Evolutionary conservation across 257 asterid genomes (phyloP), one percentile per base, ranked within the genome.

Genomic region (Echites panduratus): DNA sequence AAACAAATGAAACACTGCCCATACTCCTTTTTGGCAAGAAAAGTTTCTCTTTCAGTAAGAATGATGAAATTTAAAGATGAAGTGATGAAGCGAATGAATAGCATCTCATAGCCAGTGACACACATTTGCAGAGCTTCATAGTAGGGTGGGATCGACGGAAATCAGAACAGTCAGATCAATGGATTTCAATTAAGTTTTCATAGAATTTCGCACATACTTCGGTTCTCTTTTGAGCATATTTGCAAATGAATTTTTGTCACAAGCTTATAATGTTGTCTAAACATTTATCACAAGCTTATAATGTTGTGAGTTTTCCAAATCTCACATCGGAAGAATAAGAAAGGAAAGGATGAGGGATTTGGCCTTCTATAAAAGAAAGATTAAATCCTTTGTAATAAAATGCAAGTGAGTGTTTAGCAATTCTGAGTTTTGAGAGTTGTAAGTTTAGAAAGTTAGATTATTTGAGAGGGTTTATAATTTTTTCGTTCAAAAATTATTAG

Each of bases 81-180:
- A 76, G 77, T 76, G 43, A 74, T 47, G 47, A 68, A 68, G 73
- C 63, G 14, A 56, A n/a, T 10, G 26, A 66, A 9, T 72, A 72
- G 75, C 26, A 52, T 61, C 38, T 12, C 38, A 3, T 76, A 59
- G 62, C 69, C 16, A 35, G 38, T 14, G 76, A 76, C 45, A 41
- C 64, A 16, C 41, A 72, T 20, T 61, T 80, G 76, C 76, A 67
- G 13, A 26, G 24, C 1, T 32, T 43, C 48, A 38, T 65, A 22
- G 71, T 13, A 38, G 17, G 26, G 35, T 76, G 7, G 49, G 50
- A 4, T 73, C 32, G 20, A 44, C 63, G 69, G 32, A 41, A 54
- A 71, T 7, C 14, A 32, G n/a, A 4, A 56, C 56, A 1, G 19
- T 57, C 6, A 56, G 19, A 57, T 16, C 65, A 70, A 19, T 27